phyloP scores from a whole-genome alignment of 495 filamentous ascomycete species.

The Aspergillus baeticus region DNA sequence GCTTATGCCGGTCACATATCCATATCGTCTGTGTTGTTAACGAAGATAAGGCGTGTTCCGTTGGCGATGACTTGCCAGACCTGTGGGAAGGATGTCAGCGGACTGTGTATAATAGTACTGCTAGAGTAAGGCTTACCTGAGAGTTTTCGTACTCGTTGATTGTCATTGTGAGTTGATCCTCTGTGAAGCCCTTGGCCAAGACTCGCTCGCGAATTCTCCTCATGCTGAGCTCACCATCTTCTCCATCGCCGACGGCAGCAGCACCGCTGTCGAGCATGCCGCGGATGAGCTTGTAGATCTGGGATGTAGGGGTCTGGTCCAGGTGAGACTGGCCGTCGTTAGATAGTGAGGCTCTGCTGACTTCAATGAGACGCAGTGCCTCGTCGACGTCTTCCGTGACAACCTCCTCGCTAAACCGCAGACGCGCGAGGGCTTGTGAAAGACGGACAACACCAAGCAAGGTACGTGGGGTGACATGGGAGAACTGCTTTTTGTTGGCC shows the following conservation, averaged over 20 bases:
- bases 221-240: conserved; percentile 78
- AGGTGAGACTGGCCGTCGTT: conserved; percentile 57
- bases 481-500: conserved; percentile 82
- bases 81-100: conserved; percentile 44
- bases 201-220: conserved; percentile 84
- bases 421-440: conserved; percentile 90
- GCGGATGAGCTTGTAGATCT: conserved; percentile 91
- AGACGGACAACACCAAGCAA: conserved; percentile 89
- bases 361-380: conserved; percentile 84
- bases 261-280: conserved; percentile 79
- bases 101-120: not conserved
- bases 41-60: conserved; percentile 82
- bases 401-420: conserved; percentile 80
- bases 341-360: conserved; percentile 83
- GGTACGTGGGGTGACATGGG: conserved; percentile 89
- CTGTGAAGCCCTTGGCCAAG: conserved; percentile 93
- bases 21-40: conserved; percentile 61
- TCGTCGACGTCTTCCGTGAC: conserved; percentile 94
- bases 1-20: conserved; percentile 34
- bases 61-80: conserved; percentile 93
- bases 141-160: conserved; percentile 86
- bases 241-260: conserved; percentile 68
- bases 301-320: conserved; percentile 78
- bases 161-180: conserved; percentile 81
- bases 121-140: conserved; percentile 66